Evolutionary conservation across 139 green algal genomes (phyloP).

Genomic region (Tetraselmis chui): DNA sequence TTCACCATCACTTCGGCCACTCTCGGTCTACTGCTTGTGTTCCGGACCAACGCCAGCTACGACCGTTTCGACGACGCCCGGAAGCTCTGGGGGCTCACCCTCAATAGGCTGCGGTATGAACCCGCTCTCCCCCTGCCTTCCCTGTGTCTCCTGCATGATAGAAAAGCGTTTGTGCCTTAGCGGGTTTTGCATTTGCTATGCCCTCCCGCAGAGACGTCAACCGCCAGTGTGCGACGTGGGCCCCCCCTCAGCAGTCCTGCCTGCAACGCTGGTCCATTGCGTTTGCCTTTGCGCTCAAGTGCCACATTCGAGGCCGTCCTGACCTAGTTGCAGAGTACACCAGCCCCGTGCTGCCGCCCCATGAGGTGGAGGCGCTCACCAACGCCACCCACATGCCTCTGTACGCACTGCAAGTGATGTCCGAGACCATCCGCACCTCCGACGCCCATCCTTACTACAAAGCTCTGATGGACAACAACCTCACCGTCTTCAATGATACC

Average conservation of each 20-base stretch:
- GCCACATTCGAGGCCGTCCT: not conserved
- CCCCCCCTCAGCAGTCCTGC: not conserved
- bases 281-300: not conserved
- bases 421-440: slow-evolving; percentile 1
- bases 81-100: slow-evolving; percentile 25
- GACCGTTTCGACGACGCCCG: slow-evolving; percentile 40
- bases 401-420: slow-evolving; percentile 25
- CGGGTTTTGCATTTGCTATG: too few relatives aligned
- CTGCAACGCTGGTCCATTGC: not conserved
- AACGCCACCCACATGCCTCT: slow-evolving; percentile 18
- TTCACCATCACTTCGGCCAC: not conserved
- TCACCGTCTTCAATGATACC: slow-evolving; percentile 62
- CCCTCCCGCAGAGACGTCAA: not conserved
- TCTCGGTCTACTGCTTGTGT: slow-evolving; percentile 52
- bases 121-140: not conserved
- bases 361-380: slow-evolving; percentile 15
- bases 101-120: not conserved
- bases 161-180: too few relatives aligned
- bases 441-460: slow-evolving; percentile 1
- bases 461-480: slow-evolving; percentile 5
- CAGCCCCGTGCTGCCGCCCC: slow-evolving; percentile 7
- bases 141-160: not conserved
- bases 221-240: not conserved
- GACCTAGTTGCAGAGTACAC: not conserved
- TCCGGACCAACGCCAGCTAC: slow-evolving; percentile 59